Evolutionary conservation across 306 rosid species (phyloP).

Genomic region (Hippophae rhamnoides): DNA sequence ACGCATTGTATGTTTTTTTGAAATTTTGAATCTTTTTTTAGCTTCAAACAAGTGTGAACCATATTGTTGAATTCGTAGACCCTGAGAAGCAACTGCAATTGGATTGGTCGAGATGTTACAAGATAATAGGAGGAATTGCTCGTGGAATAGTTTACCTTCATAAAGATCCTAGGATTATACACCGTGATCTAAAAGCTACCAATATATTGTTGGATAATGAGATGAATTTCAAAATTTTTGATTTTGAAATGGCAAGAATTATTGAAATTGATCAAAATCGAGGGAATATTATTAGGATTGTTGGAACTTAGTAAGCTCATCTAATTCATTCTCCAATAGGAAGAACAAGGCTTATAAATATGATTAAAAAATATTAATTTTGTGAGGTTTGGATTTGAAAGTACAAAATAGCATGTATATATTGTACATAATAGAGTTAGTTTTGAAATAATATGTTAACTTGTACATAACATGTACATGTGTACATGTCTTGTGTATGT

Average conservation of each 20-base stretch:
- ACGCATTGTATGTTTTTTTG: fast-evolving
- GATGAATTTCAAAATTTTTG: conserved; percentile 49
- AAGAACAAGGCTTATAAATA: background rate
- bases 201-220: conserved; percentile 38
- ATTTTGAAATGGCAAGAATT: conserved; percentile 55
- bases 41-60: background rate
- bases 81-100: conserved; percentile 19
- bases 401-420: background rate
- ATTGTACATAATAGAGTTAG: no score
- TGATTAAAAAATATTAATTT: background rate
- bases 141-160: conserved; percentile 52
- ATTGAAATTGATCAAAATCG: conserved; percentile 29
- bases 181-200: conserved; percentile 53
- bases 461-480: no score
- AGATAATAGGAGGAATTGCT: conserved; percentile 37
- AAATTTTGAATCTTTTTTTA: background rate
- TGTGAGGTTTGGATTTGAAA: no score
- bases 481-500: no score
- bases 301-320: conserved; percentile 49
- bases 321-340: background rate
- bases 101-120: conserved; percentile 42
- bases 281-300: conserved; percentile 34
- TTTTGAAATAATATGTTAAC: no score
- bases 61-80: conserved; percentile 25
- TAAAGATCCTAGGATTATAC: conserved; percentile 48